Conservation (phyloP, 2,329 filamentous ascomycete genomes). For the Parasarocladium wereldwijsianum region DNA sequence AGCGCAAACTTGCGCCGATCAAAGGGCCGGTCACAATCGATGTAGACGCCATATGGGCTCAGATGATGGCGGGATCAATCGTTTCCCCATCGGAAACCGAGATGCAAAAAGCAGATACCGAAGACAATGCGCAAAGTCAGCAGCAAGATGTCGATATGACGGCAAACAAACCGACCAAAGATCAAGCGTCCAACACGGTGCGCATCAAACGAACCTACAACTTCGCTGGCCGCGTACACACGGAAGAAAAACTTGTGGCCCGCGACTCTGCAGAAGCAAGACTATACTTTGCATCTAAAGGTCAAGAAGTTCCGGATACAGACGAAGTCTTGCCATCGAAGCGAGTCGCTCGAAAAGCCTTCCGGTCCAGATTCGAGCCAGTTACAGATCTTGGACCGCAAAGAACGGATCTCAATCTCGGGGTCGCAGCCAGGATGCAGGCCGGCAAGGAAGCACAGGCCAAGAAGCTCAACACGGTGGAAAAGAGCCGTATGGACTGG, state of each 20-base stretch:
- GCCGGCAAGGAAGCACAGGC: constrained; percentile 34
- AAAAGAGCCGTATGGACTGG: constrained; percentile 63
- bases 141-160: constrained; percentile 4
- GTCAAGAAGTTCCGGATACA: constrained; percentile 11
- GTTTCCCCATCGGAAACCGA: constrained; percentile 4
- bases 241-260: constrained; percentile 55
- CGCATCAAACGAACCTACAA: constrained; percentile 59
- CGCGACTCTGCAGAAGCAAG: constrained; percentile 51
- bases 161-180: constrained; percentile 4
- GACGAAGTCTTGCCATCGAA: constrained; percentile 15
- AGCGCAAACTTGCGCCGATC: constrained; percentile 34
- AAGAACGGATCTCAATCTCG: constrained; percentile 44
- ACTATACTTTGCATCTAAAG: constrained; percentile 42
- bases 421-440: constrained; percentile 31
- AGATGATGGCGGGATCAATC: constrained; percentile 37
- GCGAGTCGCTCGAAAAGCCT: constrained; percentile 36
- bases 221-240: constrained; percentile 59
- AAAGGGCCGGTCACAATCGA: constrained; percentile 52
- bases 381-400: constrained; percentile 22
- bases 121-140: neutral
- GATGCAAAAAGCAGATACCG: neutral
- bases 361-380: constrained; percentile 50
- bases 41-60: constrained; percentile 55
- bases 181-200: constrained; percentile 29
- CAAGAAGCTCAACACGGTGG: constrained; percentile 55